These are phyloP conservation scores for Nemania sp. DNA, from an alignment of 2,329 filamentous ascomycete species.

Conservation along the genomic window DNA sequence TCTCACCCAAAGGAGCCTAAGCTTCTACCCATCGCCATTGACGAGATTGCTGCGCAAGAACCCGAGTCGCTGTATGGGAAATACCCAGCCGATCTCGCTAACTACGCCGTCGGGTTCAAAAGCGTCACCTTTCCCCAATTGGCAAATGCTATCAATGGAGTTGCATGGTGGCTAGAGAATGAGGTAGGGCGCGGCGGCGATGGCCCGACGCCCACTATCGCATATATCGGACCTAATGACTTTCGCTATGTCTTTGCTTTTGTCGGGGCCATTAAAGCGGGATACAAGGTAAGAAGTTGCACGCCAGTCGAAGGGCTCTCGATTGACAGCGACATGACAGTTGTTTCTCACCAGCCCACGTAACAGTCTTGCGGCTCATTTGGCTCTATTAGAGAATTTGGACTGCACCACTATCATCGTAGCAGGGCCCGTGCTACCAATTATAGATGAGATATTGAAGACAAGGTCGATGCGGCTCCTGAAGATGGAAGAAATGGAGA, in stretches of 20 bases:
- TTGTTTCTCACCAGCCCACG: slow-evolving; percentile 21
- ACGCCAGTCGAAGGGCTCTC: not conserved
- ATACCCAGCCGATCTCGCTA: slow-evolving; percentile 26
- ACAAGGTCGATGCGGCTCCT: slow-evolving; percentile 16
- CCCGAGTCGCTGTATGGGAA: slow-evolving; percentile 32
- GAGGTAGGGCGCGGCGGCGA: slow-evolving; percentile 27
- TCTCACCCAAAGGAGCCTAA: slow-evolving; percentile 15
- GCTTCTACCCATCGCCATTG: slow-evolving; percentile 25
- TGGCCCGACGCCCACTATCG: slow-evolving; percentile 18
- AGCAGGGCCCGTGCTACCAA: not conserved
- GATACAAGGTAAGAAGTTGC: slow-evolving; percentile 17
- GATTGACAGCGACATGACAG: slow-evolving; percentile 8
- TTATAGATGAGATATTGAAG: slow-evolving; percentile 9
- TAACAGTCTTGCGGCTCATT: slow-evolving; percentile 20
- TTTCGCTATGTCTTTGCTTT: slow-evolving; percentile 27
- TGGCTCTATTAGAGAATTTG: slow-evolving; percentile 18
- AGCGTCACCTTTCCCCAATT: slow-evolving; percentile 29
- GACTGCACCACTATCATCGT: slow-evolving; percentile 15
- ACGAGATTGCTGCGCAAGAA: slow-evolving; percentile 30
- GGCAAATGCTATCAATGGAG: slow-evolving; percentile 34
- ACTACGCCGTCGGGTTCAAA: slow-evolving; percentile 29
- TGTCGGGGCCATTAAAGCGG: slow-evolving; percentile 23
- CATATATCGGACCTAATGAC: slow-evolving; percentile 24
- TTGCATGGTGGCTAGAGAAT: slow-evolving; percentile 30
- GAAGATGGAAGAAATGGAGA: slow-evolving; percentile 13